These are phyloP conservation scores for Trichoderma sp. DNA, from an alignment of 2,329 filamentous ascomycete genomes.

Conservation along the genomic window DNA sequence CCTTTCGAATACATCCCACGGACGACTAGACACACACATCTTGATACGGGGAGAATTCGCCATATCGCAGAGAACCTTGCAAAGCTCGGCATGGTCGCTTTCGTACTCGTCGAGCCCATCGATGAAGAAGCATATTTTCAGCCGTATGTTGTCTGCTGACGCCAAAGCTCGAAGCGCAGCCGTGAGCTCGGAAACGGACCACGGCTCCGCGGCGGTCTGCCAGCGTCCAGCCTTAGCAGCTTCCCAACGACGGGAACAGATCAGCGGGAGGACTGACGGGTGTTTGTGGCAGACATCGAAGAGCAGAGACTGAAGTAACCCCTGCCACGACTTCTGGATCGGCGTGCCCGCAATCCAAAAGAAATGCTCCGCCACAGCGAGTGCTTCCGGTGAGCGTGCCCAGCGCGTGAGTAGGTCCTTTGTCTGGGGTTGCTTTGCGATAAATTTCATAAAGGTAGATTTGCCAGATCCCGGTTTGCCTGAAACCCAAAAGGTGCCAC, in stretches of 20 bases:
- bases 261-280: conserved; percentile 2
- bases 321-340: conserved; percentile 21
- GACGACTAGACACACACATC: conserved; percentile 22
- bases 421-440: background rate
- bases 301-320: conserved; percentile 19
- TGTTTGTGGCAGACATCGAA: conserved; percentile 8
- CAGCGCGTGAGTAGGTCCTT: background rate
- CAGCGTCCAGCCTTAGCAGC: background rate
- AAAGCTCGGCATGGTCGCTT: conserved; percentile 18
- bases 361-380: background rate
- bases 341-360: conserved; percentile 20
- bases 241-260: background rate
- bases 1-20: conserved; percentile 17
- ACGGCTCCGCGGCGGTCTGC: background rate
- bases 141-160: background rate
- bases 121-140: conserved; percentile 22
- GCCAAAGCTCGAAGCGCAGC: background rate
- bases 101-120: conserved; percentile 24
- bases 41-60: conserved; percentile 16
- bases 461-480: background rate
- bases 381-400: background rate
- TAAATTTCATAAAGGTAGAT: background rate
- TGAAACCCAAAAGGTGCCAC: background rate
- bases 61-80: conserved; percentile 8
- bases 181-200: conserved; percentile 11